Evolutionary conservation across 1,139 yeast species (phyloP).

Genomic region (Yamadazyma triangularis): DNA sequence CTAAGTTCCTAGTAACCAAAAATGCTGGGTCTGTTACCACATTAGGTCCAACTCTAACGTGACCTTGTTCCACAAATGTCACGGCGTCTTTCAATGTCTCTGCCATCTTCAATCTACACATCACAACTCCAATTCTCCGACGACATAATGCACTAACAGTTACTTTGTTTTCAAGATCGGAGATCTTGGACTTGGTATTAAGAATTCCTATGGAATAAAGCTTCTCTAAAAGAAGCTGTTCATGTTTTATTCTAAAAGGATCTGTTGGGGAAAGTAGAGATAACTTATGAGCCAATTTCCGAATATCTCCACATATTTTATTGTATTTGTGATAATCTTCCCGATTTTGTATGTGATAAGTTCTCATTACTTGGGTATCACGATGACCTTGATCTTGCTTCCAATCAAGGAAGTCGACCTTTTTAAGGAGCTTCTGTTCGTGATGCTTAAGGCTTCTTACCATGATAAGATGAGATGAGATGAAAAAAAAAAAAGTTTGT

Average conservation of each 20-base stretch:
- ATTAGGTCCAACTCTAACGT: slow-evolving; percentile 95
- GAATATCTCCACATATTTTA: slow-evolving; percentile 83
- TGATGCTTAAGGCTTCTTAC: slow-evolving; percentile 91
- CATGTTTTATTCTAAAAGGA: slow-evolving; percentile 82
- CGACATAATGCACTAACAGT: slow-evolving; percentile 92
- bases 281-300: slow-evolving; percentile 80
- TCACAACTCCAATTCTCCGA: slow-evolving; percentile 88
- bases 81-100: slow-evolving; percentile 86
- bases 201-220: slow-evolving; percentile 84
- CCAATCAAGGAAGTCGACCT: slow-evolving; percentile 97
- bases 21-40: slow-evolving; percentile 95
- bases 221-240: slow-evolving; percentile 79
- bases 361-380: slow-evolving; percentile 92
- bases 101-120: slow-evolving; percentile 95
- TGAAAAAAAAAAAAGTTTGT: no score
- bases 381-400: slow-evolving; percentile 94
- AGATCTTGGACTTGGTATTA: slow-evolving; percentile 81
- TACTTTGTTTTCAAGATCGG: slow-evolving; percentile 85
- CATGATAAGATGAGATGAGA: no score
- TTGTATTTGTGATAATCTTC: slow-evolving; percentile 96
- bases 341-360: slow-evolving; percentile 88
- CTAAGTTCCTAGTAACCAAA: slow-evolving; percentile 86
- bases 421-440: slow-evolving; percentile 89
- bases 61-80: slow-evolving; percentile 93
- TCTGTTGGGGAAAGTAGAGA: slow-evolving; percentile 83